A percentile compares a stretch with the other conserved stretches of the same genome.
These are phyloP conservation scores for Prunus yedoensis DNA, from an alignment of 331 rosid genomes.

Conservation along the genomic window DNA sequence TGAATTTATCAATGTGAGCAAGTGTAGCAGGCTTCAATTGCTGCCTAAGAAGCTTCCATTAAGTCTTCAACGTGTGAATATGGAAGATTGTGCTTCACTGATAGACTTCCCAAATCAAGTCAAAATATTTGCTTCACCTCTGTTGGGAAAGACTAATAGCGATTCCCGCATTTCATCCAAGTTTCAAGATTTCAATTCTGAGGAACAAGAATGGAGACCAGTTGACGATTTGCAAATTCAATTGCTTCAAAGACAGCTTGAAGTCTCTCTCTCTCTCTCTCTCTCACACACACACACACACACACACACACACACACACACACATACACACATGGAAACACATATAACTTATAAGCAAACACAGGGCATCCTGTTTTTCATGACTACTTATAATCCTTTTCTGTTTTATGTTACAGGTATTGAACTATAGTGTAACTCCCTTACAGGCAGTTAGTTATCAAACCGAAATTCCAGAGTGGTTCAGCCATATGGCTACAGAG, in stretches of 20 bases:
- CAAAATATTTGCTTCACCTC: neutral
- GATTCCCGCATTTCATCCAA: neutral
- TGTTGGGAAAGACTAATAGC: neutral
- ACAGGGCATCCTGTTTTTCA: no score
- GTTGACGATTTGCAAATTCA: neutral
- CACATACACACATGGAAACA: no score
- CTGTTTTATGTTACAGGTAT: neutral
- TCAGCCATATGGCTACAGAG: neutral
- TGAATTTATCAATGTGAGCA: neutral
- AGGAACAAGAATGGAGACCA: neutral
- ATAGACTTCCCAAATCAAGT: neutral
- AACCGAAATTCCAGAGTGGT: constrained; percentile 2
- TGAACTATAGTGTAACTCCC: no score
- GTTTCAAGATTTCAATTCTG: no score
- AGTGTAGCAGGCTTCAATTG: constrained; percentile 6
- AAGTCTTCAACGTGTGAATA: neutral
- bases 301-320: no score
- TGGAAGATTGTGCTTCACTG: constrained; percentile 15
- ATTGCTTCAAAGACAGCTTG: neutral
- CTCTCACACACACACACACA: neutral
- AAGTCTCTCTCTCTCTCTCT: neutral
- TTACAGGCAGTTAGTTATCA: neutral
- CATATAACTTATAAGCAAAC: no score
- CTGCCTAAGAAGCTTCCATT: constrained; percentile 11
- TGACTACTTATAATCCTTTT: neutral